Percentiles rank a stretch among this genome's conserved stretches.
These are phyloP conservation scores for Nissolia schottii DNA, from an alignment of 306 rosid species.

Conservation along the genomic window DNA sequence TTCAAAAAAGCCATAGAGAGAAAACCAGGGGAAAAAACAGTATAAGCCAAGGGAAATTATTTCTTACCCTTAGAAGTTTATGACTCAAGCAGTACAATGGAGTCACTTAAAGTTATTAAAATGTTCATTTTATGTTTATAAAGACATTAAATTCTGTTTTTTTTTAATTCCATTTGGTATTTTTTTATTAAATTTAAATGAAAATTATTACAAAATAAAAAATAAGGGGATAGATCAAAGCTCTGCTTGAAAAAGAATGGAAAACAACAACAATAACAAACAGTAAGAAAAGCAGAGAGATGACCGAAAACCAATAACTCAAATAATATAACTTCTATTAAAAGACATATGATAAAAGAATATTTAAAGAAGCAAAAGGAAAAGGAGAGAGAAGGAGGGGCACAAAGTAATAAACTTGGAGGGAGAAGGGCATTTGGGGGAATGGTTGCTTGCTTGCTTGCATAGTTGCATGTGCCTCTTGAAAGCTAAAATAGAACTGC, in stretches of 20 bases:
- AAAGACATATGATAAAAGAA: too few species aligned
- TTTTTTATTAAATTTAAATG: neutral
- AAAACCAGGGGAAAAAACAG: neutral
- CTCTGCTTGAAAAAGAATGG: neutral
- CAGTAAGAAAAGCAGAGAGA: neutral
- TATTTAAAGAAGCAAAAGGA: neutral
- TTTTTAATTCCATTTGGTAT: too few species aligned
- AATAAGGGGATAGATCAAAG: neutral
- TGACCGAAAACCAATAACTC: too few species aligned
- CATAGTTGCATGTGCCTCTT: slow-evolving; percentile 44
- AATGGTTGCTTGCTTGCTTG: slow-evolving; percentile 32
- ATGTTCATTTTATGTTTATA: too few species aligned
- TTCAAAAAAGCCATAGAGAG: neutral
- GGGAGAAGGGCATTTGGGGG: slow-evolving; percentile 25
- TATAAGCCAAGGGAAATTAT: neutral
- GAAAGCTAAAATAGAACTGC: slow-evolving; percentile 32
- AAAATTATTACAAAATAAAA: neutral
- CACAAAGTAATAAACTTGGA: neutral
- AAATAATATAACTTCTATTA: too few species aligned
- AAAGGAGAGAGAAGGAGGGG: neutral
- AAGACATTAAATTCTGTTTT: neutral
- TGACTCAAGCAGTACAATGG: neutral
- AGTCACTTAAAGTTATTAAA: too few species aligned
- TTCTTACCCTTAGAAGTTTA: neutral
- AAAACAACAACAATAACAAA: neutral